phyloP scores from a whole-genome alignment of 495 filamentous ascomycete genomes.

The Podospora didyma region DNA sequence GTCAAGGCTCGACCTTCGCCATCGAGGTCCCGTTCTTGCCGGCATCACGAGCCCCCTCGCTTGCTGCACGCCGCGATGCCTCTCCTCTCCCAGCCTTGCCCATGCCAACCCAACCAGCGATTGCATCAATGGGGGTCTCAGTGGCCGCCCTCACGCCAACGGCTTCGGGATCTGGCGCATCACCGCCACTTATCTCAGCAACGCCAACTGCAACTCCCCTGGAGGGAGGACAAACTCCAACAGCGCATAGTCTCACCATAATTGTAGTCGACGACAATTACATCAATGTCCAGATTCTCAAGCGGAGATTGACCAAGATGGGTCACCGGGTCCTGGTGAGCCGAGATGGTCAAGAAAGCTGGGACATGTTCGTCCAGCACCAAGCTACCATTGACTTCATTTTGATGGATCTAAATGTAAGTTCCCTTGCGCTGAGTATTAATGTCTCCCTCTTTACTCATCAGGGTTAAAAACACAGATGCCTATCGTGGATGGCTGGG shows the following conservation, averaged over 20 bases:
- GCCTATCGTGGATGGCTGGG: slow-evolving; percentile 22
- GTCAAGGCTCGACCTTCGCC: slow-evolving; percentile 17
- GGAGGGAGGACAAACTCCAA: slow-evolving; percentile 5
- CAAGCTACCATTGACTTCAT: slow-evolving; percentile 20
- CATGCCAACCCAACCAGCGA: slow-evolving; percentile 12
- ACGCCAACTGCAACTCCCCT: slow-evolving; percentile 14
- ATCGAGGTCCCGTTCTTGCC: slow-evolving; percentile 26
- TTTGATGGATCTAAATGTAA: slow-evolving; percentile 23
- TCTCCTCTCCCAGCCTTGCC: slow-evolving; percentile 17
- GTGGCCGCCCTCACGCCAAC: not conserved
- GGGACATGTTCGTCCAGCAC: slow-evolving; percentile 46
- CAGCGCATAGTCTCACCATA: slow-evolving; percentile 49
- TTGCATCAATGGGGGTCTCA: not conserved
- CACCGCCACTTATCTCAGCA: slow-evolving; percentile 10
- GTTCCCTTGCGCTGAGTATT: not conserved
- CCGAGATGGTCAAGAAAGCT: slow-evolving; percentile 76
- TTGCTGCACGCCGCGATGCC: slow-evolving; percentile 17
- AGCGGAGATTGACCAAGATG: slow-evolving; percentile 67
- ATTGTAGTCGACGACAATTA: slow-evolving; percentile 83
- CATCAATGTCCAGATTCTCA: slow-evolving; percentile 73
- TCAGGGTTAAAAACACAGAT: slow-evolving; percentile 6
- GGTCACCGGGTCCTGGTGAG: slow-evolving; percentile 68
- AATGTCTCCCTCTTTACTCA: not conserved
- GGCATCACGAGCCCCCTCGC: slow-evolving; percentile 15
- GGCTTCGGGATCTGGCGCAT: slow-evolving; percentile 4